Base-by-base conservation (phyloP, 139 green algal genomes). In the Chlorella vulgaris region DNA sequence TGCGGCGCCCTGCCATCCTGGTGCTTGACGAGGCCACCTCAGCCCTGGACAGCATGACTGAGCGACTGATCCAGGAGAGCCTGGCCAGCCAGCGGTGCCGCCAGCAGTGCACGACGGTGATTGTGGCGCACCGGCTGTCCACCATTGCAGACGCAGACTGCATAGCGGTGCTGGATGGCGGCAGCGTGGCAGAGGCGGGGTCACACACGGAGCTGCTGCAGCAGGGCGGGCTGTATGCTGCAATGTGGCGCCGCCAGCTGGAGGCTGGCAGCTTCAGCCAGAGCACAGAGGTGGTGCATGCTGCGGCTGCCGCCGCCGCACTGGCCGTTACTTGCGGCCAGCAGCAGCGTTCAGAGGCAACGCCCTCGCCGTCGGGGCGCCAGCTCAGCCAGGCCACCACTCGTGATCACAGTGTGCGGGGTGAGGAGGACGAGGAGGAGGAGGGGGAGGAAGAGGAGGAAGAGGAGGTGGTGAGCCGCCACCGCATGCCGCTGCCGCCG, bases 71-170 rank as follows among this genome's bases (percentile, higher is more conserved):
- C 7, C 78, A 90, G 67, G 71, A 85, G 18, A 88, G 87, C 66
- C 53, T 73, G 50, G 88, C 65, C 2, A 21, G 33, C 28, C 22
- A 75, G 31, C 62, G 76, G 40, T n/a, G n/a, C n/a, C n/a, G n/a
- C n/a, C 76, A 75, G 39, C 42, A 66, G 18, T 74, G 86, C 33
- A 98, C 95, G 7, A 91, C 92, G 0, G 61, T 99, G 1, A 93
- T 98, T 15, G 95, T 98, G 31, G 95, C 95, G 3, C 95, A 98
- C 84, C 84, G 95, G 19, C 89, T 99, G 67, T 94, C 86, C 62
- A 99, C 96, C 3, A 90, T 99, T 42, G 84, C 93, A 65, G 76
- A 84, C 67, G 94, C 95, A 24, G 42, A 43, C 29, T 35, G 31
- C 18, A 53, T 61, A 22, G 66, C 68, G 36, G 62, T 91, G 33